Percentiles rank a stretch among this genome's conserved stretches.
phyloP scores from a whole-genome alignment of 2,329 filamentous ascomycete species.

The Trichoderma lentiforme region DNA sequence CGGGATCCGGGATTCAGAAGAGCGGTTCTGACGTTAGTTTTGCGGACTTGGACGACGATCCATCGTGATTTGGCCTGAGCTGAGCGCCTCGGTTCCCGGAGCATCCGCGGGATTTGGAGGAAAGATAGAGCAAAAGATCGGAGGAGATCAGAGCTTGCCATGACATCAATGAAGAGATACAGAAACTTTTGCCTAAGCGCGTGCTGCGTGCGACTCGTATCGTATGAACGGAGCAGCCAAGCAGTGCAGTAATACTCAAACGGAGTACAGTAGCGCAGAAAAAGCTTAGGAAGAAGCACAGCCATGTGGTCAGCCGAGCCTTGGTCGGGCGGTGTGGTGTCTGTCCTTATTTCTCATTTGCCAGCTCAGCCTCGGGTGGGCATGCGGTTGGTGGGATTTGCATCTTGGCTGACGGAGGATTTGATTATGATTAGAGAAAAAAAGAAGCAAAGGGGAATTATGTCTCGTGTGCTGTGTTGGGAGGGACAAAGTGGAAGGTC shows the following conservation, averaged over 20 bases:
- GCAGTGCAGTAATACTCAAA: neutral
- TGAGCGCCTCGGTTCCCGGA: neutral
- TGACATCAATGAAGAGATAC: neutral
- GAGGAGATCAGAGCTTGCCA: neutral
- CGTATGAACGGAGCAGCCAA: neutral
- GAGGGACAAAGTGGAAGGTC: neutral
- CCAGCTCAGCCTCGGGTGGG: neutral
- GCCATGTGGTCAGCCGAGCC: constrained; percentile 5
- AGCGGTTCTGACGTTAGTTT: neutral
- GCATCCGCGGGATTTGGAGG: neutral
- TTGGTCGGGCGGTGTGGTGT: neutral
- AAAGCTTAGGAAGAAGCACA: neutral
- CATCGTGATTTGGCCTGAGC: neutral
- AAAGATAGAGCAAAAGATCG: neutral
- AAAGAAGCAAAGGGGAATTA: neutral
- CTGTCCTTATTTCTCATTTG: neutral
- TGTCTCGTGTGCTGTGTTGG: neutral
- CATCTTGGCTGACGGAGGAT: neutral
- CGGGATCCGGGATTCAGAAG: neutral
- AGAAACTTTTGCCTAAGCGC: neutral
- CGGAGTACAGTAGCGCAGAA: neutral
- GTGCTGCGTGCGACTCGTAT: neutral
- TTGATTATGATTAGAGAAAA: neutral
- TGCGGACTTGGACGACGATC: neutral
- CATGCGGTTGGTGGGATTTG: neutral